phyloP scores from a whole-genome alignment of 1,139 yeast genomes.

The Blastobotrys persicus region DNA sequence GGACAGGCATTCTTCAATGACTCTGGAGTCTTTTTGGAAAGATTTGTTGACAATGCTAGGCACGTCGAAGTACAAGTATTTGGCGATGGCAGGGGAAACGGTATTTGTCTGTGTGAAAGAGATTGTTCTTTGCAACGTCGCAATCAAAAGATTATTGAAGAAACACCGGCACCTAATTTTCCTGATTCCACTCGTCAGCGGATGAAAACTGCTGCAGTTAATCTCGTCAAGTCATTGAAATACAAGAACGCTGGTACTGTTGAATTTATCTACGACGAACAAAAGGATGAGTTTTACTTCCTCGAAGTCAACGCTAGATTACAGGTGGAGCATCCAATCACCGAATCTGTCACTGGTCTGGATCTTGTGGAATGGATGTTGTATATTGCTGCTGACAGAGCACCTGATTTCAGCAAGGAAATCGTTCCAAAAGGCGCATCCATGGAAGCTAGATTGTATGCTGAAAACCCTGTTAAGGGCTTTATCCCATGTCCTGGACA shows the following conservation, averaged over 20 bases:
- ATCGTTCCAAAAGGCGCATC: conserved; percentile 72
- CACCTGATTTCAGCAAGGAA: conserved; percentile 66
- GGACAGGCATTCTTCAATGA: conserved; percentile 93
- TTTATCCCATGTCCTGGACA: conserved; percentile 97
- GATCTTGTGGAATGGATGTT: conserved; percentile 98
- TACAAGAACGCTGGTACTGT: conserved; percentile 98
- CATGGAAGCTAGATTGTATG: conserved; percentile 94
- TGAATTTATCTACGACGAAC: conserved; percentile 87
- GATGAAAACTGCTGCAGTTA: conserved; percentile 84
- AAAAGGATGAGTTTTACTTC: conserved; percentile 84
- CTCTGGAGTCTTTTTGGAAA: conserved; percentile 89
- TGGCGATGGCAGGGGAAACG: conserved; percentile 92
- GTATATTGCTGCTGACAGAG: conserved; percentile 79
- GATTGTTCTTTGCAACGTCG: conserved; percentile 97
- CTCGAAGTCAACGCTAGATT: conserved; percentile 94
- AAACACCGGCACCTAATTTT: conserved; percentile 94
- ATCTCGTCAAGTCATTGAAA: conserved; percentile 71
- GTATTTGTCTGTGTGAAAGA: conserved; percentile 92
- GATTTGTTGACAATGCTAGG: conserved; percentile 89
- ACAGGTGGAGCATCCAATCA: conserved; percentile 97
- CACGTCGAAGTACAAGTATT: conserved; percentile 96
- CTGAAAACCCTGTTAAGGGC: conserved; percentile 94
- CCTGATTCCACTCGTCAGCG: conserved; percentile 71
- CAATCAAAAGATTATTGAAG: conserved; percentile 93
- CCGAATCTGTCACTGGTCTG: conserved; percentile 90